Conservation (phyloP, 1,284 basidiomycete species). For the Cutaneotrichosporon daszewskae region DNA sequence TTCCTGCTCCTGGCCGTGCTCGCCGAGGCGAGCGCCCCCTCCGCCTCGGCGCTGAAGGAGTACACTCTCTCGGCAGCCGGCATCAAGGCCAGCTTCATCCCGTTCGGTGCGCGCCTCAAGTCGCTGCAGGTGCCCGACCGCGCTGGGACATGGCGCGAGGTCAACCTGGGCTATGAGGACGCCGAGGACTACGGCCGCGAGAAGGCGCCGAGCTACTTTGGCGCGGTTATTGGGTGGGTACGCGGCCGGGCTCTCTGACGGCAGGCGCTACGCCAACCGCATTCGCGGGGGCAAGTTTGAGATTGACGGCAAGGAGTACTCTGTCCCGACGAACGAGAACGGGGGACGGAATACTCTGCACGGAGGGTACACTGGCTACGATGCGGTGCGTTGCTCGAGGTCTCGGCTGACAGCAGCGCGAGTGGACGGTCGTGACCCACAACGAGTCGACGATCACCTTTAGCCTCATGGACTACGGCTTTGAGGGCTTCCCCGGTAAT, state of each 20-base stretch:
- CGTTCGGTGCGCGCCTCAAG: slow-evolving; percentile 31
- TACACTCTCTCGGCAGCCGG: slow-evolving; percentile 24
- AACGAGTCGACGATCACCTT: slow-evolving; percentile 13
- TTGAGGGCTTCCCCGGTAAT: slow-evolving; percentile 32
- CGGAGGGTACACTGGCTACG: slow-evolving; percentile 20
- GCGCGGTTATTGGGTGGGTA: slow-evolving; percentile 32
- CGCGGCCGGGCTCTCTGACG: not conserved
- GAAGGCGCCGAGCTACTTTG: slow-evolving; percentile 24
- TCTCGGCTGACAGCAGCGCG: slow-evolving; percentile 7
- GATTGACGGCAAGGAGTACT: slow-evolving; percentile 20
- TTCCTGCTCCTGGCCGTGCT: not conserved
- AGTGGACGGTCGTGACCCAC: slow-evolving; percentile 16
- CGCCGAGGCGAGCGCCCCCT: not conserved
- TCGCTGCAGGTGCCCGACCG: slow-evolving; percentile 29
- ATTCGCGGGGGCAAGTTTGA: slow-evolving; percentile 31
- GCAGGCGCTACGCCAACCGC: slow-evolving; percentile 34
- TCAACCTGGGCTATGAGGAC: slow-evolving; percentile 29
- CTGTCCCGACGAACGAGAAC: slow-evolving; percentile 29
- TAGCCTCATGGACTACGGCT: slow-evolving; percentile 16
- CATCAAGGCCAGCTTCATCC: slow-evolving; percentile 34
- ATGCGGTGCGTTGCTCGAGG: slow-evolving; percentile 18
- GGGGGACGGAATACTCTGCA: slow-evolving; percentile 25
- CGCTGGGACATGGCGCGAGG: slow-evolving; percentile 20
- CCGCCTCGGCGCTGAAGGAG: slow-evolving; percentile 14
- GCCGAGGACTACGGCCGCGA: slow-evolving; percentile 18